Conservation (phyloP, 2,329 filamentous ascomycete genomes). For the Fusarium luffae region DNA sequence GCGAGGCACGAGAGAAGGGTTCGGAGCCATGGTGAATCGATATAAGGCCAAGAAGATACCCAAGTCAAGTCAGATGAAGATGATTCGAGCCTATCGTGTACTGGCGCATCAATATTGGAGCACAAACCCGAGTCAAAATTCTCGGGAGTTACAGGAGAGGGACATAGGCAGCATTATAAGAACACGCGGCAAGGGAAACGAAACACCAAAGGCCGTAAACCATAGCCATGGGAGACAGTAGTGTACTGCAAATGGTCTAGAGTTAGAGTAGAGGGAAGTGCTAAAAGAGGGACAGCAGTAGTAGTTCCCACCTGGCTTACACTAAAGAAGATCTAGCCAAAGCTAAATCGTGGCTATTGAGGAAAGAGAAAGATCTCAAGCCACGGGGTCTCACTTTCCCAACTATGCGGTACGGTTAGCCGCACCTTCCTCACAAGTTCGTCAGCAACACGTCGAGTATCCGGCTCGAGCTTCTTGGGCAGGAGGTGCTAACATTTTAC, state of each 20-base stretch:
- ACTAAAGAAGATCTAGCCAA: constrained; percentile 12
- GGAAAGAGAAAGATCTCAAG: neutral
- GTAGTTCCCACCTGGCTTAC: neutral
- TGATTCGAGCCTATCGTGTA: neutral
- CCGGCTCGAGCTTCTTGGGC: neutral
- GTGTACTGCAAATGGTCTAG: neutral
- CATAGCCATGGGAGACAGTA: neutral
- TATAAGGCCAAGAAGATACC: neutral
- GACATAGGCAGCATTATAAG: neutral
- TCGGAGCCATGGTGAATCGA: constrained; percentile 21
- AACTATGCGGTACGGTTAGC: neutral
- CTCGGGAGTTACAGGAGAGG: neutral
- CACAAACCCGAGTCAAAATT: neutral
- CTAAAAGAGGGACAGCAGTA: neutral
- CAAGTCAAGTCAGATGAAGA: neutral
- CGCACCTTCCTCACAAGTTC: neutral
- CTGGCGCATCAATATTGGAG: neutral
- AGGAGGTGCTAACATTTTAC: neutral
- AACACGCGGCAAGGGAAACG: neutral
- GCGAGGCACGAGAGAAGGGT: constrained; percentile 10
- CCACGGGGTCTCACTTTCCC: constrained; percentile 15
- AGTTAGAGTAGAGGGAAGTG: neutral
- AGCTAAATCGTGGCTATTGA: constrained; percentile 28
- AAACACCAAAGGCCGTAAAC: neutral
- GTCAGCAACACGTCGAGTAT: neutral